These are phyloP conservation scores for Pyrenophora tritici-repentis DNA, from an alignment of 2,329 filamentous ascomycete species.

Conservation along the genomic window DNA sequence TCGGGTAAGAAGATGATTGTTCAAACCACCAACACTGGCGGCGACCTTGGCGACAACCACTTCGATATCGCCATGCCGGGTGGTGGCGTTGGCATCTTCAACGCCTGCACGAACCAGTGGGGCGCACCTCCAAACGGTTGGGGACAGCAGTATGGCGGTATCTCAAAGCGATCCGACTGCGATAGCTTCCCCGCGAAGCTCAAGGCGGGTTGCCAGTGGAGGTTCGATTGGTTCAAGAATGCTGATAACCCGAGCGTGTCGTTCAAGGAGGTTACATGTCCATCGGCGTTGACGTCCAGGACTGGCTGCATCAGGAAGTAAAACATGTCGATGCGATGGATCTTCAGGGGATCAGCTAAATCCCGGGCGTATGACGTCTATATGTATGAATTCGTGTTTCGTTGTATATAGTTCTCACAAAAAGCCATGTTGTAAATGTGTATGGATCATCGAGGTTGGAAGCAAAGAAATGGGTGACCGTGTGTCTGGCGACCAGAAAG, in stretches of 20 bases:
- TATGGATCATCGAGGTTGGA: no score
- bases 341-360: no score
- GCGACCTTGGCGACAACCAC: slow-evolving; percentile 44
- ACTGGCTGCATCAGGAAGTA: slow-evolving; percentile 33
- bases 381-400: no score
- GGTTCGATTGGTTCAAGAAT: slow-evolving; percentile 45
- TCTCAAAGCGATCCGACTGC: slow-evolving; percentile 38
- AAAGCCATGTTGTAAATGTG: no score
- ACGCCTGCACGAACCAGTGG: slow-evolving; percentile 41
- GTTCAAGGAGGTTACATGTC: slow-evolving; percentile 43
- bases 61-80: slow-evolving; percentile 48
- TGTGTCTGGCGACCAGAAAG: no score
- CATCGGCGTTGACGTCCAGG: slow-evolving; percentile 38
- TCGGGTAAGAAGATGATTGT: slow-evolving; percentile 66
- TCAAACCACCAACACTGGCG: slow-evolving; percentile 66
- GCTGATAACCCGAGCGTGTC: slow-evolving; percentile 42
- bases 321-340: no score
- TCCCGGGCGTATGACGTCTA: no score
- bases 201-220: slow-evolving; percentile 45
- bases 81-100: slow-evolving; percentile 45
- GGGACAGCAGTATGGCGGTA: slow-evolving; percentile 44
- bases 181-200: slow-evolving; percentile 43
- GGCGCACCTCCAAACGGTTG: slow-evolving; percentile 42
- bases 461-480: no score
- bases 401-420: no score